Conservation (phyloP, 164 flowering plant genomes). For the Magnolia sinica region DNA sequence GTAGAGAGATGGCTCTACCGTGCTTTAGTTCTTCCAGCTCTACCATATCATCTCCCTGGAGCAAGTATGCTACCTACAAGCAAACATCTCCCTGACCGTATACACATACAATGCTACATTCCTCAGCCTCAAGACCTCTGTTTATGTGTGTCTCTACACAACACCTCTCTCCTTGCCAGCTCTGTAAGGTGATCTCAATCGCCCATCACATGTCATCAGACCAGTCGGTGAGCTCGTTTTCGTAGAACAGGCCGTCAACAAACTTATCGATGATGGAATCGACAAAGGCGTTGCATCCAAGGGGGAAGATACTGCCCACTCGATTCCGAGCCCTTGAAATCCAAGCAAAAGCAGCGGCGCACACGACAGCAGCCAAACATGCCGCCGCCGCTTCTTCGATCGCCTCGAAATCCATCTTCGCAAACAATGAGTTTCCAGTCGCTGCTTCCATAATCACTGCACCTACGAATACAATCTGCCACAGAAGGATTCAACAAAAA, state of each 20-base stretch:
- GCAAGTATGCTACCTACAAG: no score
- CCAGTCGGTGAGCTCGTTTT: constrained; percentile 55
- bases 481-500: neutral
- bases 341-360: constrained; percentile 71
- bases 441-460: constrained; percentile 51
- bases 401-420: constrained; percentile 68
- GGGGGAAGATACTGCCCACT: constrained; percentile 61
- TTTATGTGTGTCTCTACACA: no score
- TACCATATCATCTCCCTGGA: no score
- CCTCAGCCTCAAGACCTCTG: no score
- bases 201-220: constrained; percentile 34
- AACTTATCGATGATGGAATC: constrained; percentile 75
- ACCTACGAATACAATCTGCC: constrained; percentile 73
- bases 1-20: no score
- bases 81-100: no score
- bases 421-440: constrained; percentile 75
- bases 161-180: neutral
- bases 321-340: constrained; percentile 54
- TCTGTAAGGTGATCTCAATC: neutral
- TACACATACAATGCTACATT: no score
- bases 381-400: constrained; percentile 52
- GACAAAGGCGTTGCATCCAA: constrained; percentile 63
- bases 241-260: constrained; percentile 79
- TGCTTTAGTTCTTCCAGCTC: no score
- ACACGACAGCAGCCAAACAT: constrained; percentile 52